Conservation (phyloP, 495 filamentous ascomycete genomes). For the Hyaloscypha hepaticicola region DNA sequence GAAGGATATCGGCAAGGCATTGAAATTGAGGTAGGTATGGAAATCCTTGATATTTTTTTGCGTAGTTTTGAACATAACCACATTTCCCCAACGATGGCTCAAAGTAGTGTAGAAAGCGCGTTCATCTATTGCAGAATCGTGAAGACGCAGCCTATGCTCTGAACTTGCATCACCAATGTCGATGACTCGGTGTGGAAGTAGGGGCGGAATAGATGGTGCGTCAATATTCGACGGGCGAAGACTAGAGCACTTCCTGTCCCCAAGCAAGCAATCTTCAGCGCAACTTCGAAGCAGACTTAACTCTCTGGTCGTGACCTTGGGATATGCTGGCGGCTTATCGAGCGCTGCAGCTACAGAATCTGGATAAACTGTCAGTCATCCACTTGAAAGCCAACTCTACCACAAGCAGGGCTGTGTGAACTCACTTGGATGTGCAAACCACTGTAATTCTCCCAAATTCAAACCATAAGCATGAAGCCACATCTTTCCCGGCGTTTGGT, state of each 20-base stretch:
- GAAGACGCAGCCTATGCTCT: not conserved
- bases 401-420: not conserved
- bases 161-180: not conserved
- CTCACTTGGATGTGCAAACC: constrained; percentile 5
- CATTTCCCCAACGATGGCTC: not conserved
- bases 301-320: not conserved
- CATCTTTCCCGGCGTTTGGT: constrained; percentile 1
- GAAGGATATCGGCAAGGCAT: not conserved
- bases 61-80: not conserved
- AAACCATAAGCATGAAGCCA: constrained; percentile 3
- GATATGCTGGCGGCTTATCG: not conserved
- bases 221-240: not conserved
- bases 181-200: not conserved
- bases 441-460: constrained; percentile 3
- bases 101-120: constrained; percentile 3
- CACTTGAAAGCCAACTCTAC: not conserved
- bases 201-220: not conserved
- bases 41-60: not conserved
- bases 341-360: not conserved
- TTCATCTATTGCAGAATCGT: not conserved
- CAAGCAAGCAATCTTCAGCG: not conserved
- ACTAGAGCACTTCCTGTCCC: not conserved
- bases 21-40: not conserved
- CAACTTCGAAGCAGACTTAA: constrained; percentile 2
- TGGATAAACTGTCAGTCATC: not conserved